phyloP scores from a whole-genome alignment of 352 stramenopile species.

The Pythium rishiriense region DNA sequence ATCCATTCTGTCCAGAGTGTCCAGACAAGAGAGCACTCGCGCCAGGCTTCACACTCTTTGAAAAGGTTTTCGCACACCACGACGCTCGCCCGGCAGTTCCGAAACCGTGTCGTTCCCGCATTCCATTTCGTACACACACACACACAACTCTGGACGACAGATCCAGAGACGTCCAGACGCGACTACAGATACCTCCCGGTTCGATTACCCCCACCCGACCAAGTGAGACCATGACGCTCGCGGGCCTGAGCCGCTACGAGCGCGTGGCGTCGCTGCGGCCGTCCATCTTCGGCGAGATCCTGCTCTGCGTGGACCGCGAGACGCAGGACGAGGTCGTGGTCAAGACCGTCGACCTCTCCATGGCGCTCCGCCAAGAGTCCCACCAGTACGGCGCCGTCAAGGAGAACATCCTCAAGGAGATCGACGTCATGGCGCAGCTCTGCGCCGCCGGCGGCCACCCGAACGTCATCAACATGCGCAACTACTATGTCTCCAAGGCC shows the following conservation, averaged over 20 bases:
- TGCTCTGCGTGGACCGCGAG: conserved; percentile 57
- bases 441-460: conserved; percentile 55
- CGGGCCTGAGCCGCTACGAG: conserved; percentile 45
- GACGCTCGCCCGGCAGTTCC: not conserved
- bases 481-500: conserved; percentile 60
- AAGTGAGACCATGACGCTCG: conserved; percentile 3
- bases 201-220: not conserved
- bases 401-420: conserved; percentile 69
- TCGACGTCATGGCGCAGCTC: conserved; percentile 64
- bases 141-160: not conserved
- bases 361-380: conserved; percentile 58
- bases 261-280: conserved; percentile 43
- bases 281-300: conserved; percentile 72
- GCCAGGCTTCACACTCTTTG: not conserved
- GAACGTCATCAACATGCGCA: conserved; percentile 72
- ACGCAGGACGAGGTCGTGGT: conserved; percentile 60
- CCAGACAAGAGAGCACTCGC: not conserved
- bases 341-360: conserved; percentile 68
- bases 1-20: conserved; percentile 6
- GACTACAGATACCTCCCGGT: not conserved
- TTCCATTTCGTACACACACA: not conserved
- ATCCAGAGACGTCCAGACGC: not conserved
- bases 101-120: not conserved
- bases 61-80: no score
- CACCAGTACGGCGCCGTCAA: conserved; percentile 49